Evolutionary conservation across 1,139 yeast genomes (phyloP), one percentile per base, ranked within the genome.

Genomic region (Scheffersomyces segobiensis): DNA sequence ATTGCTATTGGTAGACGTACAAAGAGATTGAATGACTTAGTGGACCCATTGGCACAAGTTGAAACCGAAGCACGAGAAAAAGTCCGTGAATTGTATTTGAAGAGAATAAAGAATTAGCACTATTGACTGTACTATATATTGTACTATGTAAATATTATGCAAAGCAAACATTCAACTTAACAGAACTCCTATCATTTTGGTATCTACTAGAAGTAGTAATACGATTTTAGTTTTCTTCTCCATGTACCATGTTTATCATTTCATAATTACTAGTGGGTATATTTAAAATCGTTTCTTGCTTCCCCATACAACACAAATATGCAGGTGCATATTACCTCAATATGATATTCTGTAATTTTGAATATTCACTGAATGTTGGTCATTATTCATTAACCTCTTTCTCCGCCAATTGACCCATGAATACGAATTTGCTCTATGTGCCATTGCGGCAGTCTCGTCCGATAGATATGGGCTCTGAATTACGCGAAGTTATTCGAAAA

Each of bases 401-500:
- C 2, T 32, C 17, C 42, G 12, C 42, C 17, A 32, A 32, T 32
- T 32, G 17, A 19, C 26, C 50, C 19, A 75, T 72, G 75, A 65
- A 62, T 51, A 63, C 75, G 46, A 84, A 83, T 62, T 73, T 85
- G 51, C 66, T 85, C 5, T 71, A 71, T 55, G 73, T 89, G 3
- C 92, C 93, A 0, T 75, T 83, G 24, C 73, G 89, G 56, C 76
- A 79, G 58, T 81, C 92, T 0, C 77, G 78, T 49, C 74, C 76
- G 2, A 68, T 84, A 1, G 80, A 82, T 55, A 67, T 89, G 19
- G 81, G 80, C 1, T 66, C 69, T 0, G 78, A 75, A n/a, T 71
- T 91, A 19, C 69, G 79, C 3, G 73, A 76, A 17, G 74, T 86
- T 47, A 89, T 91, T 49, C 78, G 84, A 54, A 69, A 74, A 26